Evolutionary conservation across 2,329 filamentous ascomycete genomes (phyloP), one percentile per base, ranked within the genome.

Genomic region (Penicillium sp.): DNA sequence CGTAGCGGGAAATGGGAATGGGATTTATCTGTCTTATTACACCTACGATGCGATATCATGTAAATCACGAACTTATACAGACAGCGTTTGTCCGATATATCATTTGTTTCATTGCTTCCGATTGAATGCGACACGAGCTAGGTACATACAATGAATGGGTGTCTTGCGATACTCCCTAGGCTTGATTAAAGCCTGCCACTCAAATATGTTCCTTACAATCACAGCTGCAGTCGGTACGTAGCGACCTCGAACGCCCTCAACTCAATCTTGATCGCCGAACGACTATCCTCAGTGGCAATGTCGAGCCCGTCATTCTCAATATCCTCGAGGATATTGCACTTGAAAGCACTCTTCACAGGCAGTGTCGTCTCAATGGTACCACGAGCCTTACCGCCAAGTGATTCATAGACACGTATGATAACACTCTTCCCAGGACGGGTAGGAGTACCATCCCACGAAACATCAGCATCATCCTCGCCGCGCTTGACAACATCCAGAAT

Each of bases 401-500:
- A 88, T 72, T 99, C 94, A 70, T 95, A 99, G 21, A 97, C 81
- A 1, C 94, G 83, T 57, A 97, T 64, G 58, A 99, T 87, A 46
- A 97, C 82, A 71, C 90, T 95, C 72, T 84, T 84, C 0, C 91
- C 92, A 65, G 85, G 83, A 56, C 89, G 85, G 63, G 79, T 79
- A 3, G 84, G 82, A 33, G 93, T 76, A 36, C 84, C 83, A 23
- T 84, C 83, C 3, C 81, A 67, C 3, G 75, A 76, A 9, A 81
- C 83, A 64, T 92, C 90, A 68, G 88, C 87, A 64, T 93, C 90
- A 66, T 93, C 90, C 70, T 93, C 90, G n/a, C 91, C 94, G 56
- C 94, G 88, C 82, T 99, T 99, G 73, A 99, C 83, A 0, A 87
- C 88, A 71, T 99, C 94, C 0, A 99, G 79, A 4, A 99, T 80